These are phyloP conservation scores for Nicotiana attenuata DNA, from an alignment of 257 asterid species.

Conservation along the genomic window DNA sequence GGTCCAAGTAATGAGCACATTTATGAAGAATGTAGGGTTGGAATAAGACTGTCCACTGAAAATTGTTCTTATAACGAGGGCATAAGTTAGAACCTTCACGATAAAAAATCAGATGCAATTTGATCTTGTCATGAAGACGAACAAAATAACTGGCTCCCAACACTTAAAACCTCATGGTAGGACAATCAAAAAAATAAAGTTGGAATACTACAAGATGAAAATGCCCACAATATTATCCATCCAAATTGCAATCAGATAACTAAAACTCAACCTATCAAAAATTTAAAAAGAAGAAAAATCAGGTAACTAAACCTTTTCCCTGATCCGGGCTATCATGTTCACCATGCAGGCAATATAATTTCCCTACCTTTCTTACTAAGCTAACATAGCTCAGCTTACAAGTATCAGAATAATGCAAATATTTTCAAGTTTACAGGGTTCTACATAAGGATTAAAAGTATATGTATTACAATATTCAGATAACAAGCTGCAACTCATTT, in stretches of 20 bases:
- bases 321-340: neutral
- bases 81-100: neutral
- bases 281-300: neutral
- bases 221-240: neutral
- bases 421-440: neutral
- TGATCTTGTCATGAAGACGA: neutral
- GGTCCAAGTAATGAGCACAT: slow-evolving; percentile 2
- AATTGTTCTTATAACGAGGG: neutral
- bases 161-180: neutral
- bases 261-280: neutral
- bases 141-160: neutral
- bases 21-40: neutral
- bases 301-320: neutral
- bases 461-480: neutral
- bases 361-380: neutral
- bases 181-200: neutral
- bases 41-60: neutral
- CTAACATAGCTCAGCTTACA: neutral
- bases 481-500: neutral
- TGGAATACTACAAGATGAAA: neutral
- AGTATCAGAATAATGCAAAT: neutral
- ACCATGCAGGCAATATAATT: neutral
- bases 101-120: neutral
- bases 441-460: neutral
- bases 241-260: neutral